Evolutionary conservation across 1,139 yeast genomes (phyloP).

Genomic region (Meyerozyma athensensis): DNA sequence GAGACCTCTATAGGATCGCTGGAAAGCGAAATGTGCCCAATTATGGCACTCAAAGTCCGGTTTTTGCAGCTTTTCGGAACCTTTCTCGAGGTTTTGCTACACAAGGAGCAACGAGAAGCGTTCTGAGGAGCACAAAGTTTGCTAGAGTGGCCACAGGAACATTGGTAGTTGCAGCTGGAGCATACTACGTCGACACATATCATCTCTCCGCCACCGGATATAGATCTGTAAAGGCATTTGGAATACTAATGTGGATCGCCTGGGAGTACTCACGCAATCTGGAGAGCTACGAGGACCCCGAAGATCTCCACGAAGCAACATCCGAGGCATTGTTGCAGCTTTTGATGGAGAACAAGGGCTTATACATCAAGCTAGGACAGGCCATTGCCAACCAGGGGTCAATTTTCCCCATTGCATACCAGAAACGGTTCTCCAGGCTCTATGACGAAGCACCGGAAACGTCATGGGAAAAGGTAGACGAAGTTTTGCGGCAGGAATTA

Average conservation of each 20-base stretch:
- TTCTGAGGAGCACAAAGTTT: not conserved
- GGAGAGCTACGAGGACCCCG: slow-evolving; percentile 34
- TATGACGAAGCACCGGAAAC: slow-evolving; percentile 74
- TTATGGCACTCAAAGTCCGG: not conserved
- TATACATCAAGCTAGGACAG: slow-evolving; percentile 73
- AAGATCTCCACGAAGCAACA: slow-evolving; percentile 54
- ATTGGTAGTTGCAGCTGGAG: slow-evolving; percentile 7
- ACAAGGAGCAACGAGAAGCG: not conserved
- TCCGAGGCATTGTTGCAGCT: slow-evolving; percentile 53
- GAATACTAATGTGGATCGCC: slow-evolving; percentile 48
- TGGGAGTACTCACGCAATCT: slow-evolving; percentile 53
- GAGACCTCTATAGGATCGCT: not conserved
- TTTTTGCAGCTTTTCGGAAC: too few relatives aligned
- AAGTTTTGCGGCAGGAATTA: slow-evolving; percentile 38
- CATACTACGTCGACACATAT: slow-evolving; percentile 35
- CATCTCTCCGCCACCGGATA: slow-evolving; percentile 45
- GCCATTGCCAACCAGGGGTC: slow-evolving; percentile 69
- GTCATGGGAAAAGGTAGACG: slow-evolving; percentile 50
- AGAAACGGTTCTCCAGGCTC: slow-evolving; percentile 47
- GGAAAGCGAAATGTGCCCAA: not conserved
- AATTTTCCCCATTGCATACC: slow-evolving; percentile 61
- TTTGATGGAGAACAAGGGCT: slow-evolving; percentile 57
- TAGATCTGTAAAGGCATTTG: slow-evolving; percentile 51
- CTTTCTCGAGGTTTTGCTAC: not conserved
- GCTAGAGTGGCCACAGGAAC: not conserved